Conservation (phyloP, 2,329 filamentous ascomycete species). For the Aspergillus sp. region DNA sequence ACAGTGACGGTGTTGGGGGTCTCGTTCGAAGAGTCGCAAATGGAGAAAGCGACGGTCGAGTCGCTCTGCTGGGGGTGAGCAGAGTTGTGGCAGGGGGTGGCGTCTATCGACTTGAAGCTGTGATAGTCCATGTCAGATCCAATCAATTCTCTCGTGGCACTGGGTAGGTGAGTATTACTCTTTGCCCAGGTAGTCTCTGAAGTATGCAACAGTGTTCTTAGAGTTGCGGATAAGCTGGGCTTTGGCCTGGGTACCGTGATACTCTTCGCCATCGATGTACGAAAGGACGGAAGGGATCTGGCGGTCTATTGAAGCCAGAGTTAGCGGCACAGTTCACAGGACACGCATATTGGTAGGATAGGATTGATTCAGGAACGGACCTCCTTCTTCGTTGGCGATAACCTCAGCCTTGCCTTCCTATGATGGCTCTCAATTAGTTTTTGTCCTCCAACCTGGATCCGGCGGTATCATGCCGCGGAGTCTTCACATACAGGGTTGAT, state of each 20-base stretch:
- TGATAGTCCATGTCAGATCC: conserved; percentile 8
- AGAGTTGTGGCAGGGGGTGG: conserved; percentile 88
- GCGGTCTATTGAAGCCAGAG: conserved; percentile 64
- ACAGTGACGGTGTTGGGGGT: conserved; percentile 70
- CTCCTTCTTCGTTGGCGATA: conserved; percentile 98
- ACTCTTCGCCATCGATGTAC: conserved; percentile 94
- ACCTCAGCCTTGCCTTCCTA: conserved; percentile 93
- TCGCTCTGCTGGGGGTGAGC: conserved; percentile 79
- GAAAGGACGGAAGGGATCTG: conserved; percentile 94
- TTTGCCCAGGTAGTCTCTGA: conserved; percentile 93
- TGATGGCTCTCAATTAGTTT: conserved; percentile 6
- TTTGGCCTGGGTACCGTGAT: conserved; percentile 94
- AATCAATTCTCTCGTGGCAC: background rate
- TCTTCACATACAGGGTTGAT: conserved; percentile 58
- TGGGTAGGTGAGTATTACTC: conserved; percentile 57
- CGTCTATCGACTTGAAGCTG: conserved; percentile 91
- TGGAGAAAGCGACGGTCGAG: conserved; percentile 73
- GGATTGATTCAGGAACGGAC: conserved; percentile 31
- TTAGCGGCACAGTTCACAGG: conserved; percentile 16
- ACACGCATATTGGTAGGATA: background rate
- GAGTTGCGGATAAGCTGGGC: conserved; percentile 88
- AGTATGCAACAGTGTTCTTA: conserved; percentile 90
- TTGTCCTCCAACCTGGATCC: background rate
- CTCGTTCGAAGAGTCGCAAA: conserved; percentile 71
- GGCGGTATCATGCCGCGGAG: background rate